These are phyloP conservation scores for Domatiomyces globalis DNA, from an alignment of 2,329 filamentous ascomycete genomes.

Conservation along the genomic window DNA sequence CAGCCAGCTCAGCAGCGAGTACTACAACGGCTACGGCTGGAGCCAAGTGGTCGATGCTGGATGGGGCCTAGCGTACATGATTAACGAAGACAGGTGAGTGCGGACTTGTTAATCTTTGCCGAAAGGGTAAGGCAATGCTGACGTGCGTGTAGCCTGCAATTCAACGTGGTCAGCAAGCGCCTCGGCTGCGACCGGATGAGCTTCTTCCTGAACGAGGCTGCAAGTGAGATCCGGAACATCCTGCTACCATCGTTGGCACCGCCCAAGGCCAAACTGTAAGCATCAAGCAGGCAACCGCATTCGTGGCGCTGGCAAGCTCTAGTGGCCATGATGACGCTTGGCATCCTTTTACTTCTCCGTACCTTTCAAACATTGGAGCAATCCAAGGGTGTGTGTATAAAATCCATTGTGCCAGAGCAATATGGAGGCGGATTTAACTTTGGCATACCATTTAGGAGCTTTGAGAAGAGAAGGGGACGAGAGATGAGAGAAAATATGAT, in stretches of 20 bases:
- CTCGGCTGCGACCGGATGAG: conserved; percentile 86
- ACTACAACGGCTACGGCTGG: conserved; percentile 99
- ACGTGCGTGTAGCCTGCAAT: conserved; percentile 57
- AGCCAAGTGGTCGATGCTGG: conserved; percentile 92
- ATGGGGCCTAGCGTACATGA: conserved; percentile 98
- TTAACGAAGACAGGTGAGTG: conserved; percentile 83
- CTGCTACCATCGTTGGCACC: conserved; percentile 65
- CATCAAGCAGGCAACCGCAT: not conserved
- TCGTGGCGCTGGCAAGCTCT: not conserved
- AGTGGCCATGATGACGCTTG: not conserved
- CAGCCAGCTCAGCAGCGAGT: conserved; percentile 84
- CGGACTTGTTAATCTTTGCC: not conserved
- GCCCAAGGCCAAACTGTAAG: conserved; percentile 76
- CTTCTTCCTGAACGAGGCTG: conserved; percentile 89
- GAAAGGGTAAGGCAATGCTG: conserved; percentile 11
- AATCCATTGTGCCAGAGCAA: not conserved
- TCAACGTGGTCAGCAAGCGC: conserved; percentile 92
- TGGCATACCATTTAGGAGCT: not conserved
- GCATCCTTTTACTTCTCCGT: not conserved
- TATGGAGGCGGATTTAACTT: not conserved
- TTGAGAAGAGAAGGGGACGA: not conserved
- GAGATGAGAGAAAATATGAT: not conserved
- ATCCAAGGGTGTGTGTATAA: not conserved
- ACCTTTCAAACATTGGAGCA: not conserved
- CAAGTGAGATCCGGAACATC: conserved; percentile 74